These are phyloP conservation scores for Psilocybe sp. DNA, from an alignment of 768 basidiomycete species.

Conservation along the genomic window DNA sequence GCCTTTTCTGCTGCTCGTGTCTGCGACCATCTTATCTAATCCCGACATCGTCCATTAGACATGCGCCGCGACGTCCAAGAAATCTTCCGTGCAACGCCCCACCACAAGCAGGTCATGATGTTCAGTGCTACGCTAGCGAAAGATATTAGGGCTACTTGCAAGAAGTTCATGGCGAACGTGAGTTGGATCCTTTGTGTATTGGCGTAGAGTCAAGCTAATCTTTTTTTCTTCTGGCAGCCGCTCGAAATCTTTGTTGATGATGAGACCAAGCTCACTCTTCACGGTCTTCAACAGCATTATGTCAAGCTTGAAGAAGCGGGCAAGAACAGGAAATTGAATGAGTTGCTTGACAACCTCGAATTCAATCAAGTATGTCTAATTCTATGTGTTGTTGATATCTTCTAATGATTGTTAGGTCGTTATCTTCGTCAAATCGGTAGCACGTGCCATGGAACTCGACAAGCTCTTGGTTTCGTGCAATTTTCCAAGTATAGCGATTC, in stretches of 20 bases:
- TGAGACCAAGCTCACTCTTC: slow-evolving; percentile 96
- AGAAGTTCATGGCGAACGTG: slow-evolving; percentile 99
- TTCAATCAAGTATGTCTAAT: slow-evolving; percentile 83
- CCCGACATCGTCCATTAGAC: slow-evolving; percentile 79
- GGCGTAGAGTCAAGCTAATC: background rate
- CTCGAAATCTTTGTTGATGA: slow-evolving; percentile 99
- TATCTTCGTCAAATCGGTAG: slow-evolving; percentile 98
- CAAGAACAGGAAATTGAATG: slow-evolving; percentile 97
- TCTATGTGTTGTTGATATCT: background rate
- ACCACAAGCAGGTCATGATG: slow-evolving; percentile 99
- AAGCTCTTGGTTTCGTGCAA: slow-evolving; percentile 95
- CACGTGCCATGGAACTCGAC: slow-evolving; percentile 94
- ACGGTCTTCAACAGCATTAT: slow-evolving; percentile 98
- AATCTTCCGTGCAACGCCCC: slow-evolving; percentile 97
- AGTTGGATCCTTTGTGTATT: slow-evolving; percentile 28
- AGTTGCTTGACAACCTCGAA: slow-evolving; percentile 91
- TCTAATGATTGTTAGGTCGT: slow-evolving; percentile 67
- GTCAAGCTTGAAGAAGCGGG: slow-evolving; percentile 93
- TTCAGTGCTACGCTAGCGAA: slow-evolving; percentile 98
- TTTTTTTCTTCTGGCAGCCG: slow-evolving; percentile 55
- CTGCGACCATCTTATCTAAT: slow-evolving; percentile 61
- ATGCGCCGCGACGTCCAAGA: slow-evolving; percentile 99
- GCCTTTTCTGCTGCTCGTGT: slow-evolving; percentile 30
- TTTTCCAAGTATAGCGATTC: slow-evolving; percentile 97
- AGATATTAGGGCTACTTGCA: slow-evolving; percentile 96